A percentile compares a stretch with the other conserved stretches of the same genome.
Evolutionary conservation across 768 basidiomycete genomes (phyloP).

Genomic region (Harrya chromipes): DNA sequence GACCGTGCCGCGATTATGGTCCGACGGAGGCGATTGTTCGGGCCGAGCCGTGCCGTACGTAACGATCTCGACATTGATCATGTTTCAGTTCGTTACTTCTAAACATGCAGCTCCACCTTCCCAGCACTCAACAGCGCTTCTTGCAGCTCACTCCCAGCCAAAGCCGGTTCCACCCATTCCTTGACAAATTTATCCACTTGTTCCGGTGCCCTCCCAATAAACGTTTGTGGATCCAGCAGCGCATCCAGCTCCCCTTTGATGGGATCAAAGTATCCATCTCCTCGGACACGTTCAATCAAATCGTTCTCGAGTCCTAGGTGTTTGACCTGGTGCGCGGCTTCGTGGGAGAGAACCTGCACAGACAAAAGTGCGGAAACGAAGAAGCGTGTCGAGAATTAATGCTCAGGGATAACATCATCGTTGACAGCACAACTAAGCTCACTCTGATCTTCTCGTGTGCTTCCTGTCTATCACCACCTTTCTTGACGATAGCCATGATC

Average conservation of each 20-base stretch:
- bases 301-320: constrained; percentile 94
- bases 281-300: constrained; percentile 81
- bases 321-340: constrained; percentile 94
- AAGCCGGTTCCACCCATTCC: constrained; percentile 85
- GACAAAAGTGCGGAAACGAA: constrained; percentile 2
- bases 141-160: constrained; percentile 55
- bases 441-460: constrained; percentile 95
- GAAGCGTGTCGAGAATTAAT: constrained; percentile 8
- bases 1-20: constrained; percentile 8
- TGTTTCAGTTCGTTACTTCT: not conserved
- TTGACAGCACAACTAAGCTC: constrained; percentile 21
- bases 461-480: constrained; percentile 92
- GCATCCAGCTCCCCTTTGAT: constrained; percentile 77
- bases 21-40: constrained; percentile 18
- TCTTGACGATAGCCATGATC: constrained; percentile 98
- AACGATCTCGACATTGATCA: not conserved
- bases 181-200: constrained; percentile 88
- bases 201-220: constrained; percentile 91
- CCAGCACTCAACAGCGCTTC: constrained; percentile 48
- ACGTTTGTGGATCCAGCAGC: constrained; percentile 82
- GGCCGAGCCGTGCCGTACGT: constrained; percentile 14
- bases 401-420: constrained; percentile 14
- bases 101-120: constrained; percentile 61
- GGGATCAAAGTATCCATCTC: constrained; percentile 84
- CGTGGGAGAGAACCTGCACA: constrained; percentile 83